These are phyloP conservation scores for Eucalyptus cloeziana DNA, from an alignment of 345 rosid species.

Conservation along the genomic window DNA sequence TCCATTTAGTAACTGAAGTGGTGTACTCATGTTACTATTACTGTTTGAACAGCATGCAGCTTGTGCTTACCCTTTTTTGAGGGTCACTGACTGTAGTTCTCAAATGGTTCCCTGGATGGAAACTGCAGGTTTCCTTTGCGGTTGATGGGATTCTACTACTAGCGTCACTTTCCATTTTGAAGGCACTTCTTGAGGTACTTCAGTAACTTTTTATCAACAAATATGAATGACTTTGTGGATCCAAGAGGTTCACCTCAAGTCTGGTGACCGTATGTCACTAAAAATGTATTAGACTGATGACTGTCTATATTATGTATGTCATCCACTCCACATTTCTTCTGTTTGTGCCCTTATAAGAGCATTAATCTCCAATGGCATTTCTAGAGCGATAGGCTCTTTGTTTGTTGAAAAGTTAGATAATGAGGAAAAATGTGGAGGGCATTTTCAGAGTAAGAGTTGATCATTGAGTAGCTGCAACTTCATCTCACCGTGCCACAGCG, in stretches of 20 bases:
- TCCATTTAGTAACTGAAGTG: background rate
- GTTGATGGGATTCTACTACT: slow-evolving; percentile 73
- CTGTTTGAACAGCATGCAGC: background rate
- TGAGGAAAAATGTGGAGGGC: background rate
- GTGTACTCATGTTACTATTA: background rate
- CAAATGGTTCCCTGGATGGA: background rate
- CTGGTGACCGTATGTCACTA: background rate
- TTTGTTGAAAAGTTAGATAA: background rate
- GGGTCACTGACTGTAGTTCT: background rate
- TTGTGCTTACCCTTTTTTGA: background rate
- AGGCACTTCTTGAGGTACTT: slow-evolving; percentile 68
- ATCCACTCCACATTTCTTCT: background rate
- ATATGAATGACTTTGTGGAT: background rate
- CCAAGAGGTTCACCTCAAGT: background rate
- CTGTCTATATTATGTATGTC: background rate
- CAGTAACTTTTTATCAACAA: background rate
- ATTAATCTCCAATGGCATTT: background rate
- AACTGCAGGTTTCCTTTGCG: slow-evolving; percentile 57
- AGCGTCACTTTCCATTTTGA: slow-evolving; percentile 51
- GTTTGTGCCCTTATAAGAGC: background rate
- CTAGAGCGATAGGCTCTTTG: background rate
- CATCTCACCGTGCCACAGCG: background rate
- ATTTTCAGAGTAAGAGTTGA: background rate
- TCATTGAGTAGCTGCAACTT: background rate
- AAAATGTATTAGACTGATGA: background rate